Evolutionary conservation across 192 early-diverging fungal species (phyloP), one percentile per base, ranked within the genome.

Genomic region (Haplosporangium gracile): DNA sequence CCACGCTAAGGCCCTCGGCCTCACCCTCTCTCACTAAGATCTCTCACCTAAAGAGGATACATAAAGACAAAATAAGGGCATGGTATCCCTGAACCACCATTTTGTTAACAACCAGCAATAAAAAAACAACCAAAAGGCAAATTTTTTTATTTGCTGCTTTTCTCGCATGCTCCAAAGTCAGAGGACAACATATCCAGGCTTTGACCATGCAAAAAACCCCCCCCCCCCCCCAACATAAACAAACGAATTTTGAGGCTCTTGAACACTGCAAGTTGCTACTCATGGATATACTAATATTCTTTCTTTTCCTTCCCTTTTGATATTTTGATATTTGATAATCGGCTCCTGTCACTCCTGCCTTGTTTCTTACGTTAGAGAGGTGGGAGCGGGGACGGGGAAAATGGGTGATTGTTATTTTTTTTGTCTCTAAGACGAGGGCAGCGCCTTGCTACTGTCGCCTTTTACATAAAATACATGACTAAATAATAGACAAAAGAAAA

Each of bases 1-100:
- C 82, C 96, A 97, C 75, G 93, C 92, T 38, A 90, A 93, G 74
- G 75, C 89, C 39, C 86, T 93, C 16, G 81, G 81, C 15, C 57
- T 82, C 34, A 34, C 60, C 47, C 40, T 68, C 15, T 65, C 60
- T 65, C n/a, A 65, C 2, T 63, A 39, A 53, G 36, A 42, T 36
- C 36, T 36, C 36, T 36, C 36, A 36, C 1, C 36, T 36, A 36
- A 2, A 36, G 36, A 36, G 36, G 18, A 5, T 11, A 72, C 5
- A 5, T 7, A 34, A 32, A 40, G 26, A 29, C 13, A 38, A 11
- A 45, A 72, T 11, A 9, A 32, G 6, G 49, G 29, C 0, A 65
- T 8, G 29, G 29, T 24, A 9, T 45, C 42, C 43, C 43, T 45
- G 2, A 36, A 36, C 2, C 36, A 36, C 2, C 2, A 36, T 53